Evolutionary conservation across 1,284 basidiomycete genomes (phyloP).

Genomic region (Boletus semigastroideus): DNA sequence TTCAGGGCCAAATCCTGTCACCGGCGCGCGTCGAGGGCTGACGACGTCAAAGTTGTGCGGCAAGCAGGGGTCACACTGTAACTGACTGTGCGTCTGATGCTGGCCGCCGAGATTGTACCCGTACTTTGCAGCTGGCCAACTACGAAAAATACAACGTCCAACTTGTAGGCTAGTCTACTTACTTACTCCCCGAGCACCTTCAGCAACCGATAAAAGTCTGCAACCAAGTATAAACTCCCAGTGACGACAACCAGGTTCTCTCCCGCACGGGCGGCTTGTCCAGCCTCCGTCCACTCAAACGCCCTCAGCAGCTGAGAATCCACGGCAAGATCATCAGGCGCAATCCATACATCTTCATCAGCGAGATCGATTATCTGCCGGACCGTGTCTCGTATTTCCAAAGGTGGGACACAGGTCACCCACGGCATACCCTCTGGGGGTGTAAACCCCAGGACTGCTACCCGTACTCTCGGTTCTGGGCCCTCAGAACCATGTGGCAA

Average conservation of each 20-base stretch:
- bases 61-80: not conserved
- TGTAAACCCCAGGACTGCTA: slow-evolving; percentile 63
- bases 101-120: too few relatives aligned
- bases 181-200: slow-evolving; percentile 13
- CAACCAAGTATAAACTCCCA: slow-evolving; percentile 90
- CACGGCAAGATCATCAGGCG: slow-evolving; percentile 32
- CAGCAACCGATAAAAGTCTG: slow-evolving; percentile 77
- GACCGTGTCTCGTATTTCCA: slow-evolving; percentile 47
- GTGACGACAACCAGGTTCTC: slow-evolving; percentile 64
- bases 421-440: slow-evolving; percentile 90
- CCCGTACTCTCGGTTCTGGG: slow-evolving; percentile 37
- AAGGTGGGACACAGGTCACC: slow-evolving; percentile 64
- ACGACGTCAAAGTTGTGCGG: slow-evolving; percentile 5
- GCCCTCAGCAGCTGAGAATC: slow-evolving; percentile 35
- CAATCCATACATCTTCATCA: slow-evolving; percentile 44
- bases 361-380: slow-evolving; percentile 37
- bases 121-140: too few relatives aligned
- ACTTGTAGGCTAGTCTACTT: not conserved
- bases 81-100: too few relatives aligned
- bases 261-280: slow-evolving; percentile 6
- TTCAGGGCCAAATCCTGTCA: slow-evolving; percentile 9
- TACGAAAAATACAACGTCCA: not conserved
- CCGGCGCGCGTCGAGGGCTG: slow-evolving; percentile 9
- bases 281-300: slow-evolving; percentile 44
- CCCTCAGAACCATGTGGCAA: slow-evolving; percentile 26